Evolutionary conservation across 176 grass and related monocot species (phyloP).

Genomic region (Puccinellia tenuiflora): DNA sequence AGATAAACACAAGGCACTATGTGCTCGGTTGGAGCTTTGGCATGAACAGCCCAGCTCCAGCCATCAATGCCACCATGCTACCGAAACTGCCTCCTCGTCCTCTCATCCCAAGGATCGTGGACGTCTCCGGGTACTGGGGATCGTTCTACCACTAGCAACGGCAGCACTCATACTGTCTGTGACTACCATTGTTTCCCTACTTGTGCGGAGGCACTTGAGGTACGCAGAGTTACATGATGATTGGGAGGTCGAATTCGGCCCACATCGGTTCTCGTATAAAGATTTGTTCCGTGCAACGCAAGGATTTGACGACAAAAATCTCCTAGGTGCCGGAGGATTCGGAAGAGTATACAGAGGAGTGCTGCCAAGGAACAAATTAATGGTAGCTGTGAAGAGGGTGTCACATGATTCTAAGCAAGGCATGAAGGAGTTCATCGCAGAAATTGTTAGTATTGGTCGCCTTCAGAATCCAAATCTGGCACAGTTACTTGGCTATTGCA

Average conservation of each 20-base stretch:
- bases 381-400: neutral
- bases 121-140: neutral
- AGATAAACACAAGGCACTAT: slow-evolving; percentile 10
- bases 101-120: neutral
- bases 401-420: neutral
- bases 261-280: neutral
- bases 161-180: neutral
- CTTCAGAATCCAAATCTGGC: neutral
- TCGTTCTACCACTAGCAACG: neutral
- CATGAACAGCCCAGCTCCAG: neutral
- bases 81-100: neutral
- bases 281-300: neutral
- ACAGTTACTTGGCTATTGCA: neutral
- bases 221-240: slow-evolving; percentile 11
- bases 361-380: neutral
- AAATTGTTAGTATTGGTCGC: neutral
- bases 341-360: neutral
- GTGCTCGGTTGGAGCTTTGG: slow-evolving; percentile 23
- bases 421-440: neutral
- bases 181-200: neutral
- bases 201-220: neutral
- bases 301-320: neutral
- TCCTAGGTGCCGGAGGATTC: neutral
- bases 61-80: slow-evolving; percentile 13
- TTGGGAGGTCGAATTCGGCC: slow-evolving; percentile 9